Evolutionary conservation across 139 green algal genomes (phyloP).

Genomic region (Tetratostichococcus sp.): DNA sequence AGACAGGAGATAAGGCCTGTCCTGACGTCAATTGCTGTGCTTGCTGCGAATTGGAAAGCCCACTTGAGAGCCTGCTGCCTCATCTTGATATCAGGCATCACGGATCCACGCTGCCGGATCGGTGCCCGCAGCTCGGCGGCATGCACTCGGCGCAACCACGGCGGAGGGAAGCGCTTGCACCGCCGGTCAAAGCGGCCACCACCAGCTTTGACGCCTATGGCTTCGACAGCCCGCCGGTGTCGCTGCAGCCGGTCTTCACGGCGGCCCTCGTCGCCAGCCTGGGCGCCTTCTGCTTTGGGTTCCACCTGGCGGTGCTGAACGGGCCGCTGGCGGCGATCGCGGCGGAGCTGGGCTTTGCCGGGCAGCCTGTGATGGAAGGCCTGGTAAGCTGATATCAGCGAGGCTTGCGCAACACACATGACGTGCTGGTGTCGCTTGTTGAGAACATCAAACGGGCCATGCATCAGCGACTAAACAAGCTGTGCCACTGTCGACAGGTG

Average conservation of each 20-base stretch:
- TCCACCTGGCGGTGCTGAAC: conserved; percentile 85
- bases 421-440: too few relatives aligned
- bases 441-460: too few relatives aligned
- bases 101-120: neutral
- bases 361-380: conserved; percentile 64
- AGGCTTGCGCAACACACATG: too few relatives aligned
- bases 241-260: conserved; percentile 5
- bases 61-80: too few relatives aligned
- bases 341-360: conserved; percentile 69
- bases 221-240: neutral
- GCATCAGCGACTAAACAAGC: too few relatives aligned
- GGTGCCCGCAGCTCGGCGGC: too few relatives aligned
- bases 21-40: too few relatives aligned
- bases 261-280: conserved; percentile 38
- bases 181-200: neutral
- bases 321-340: conserved; percentile 81
- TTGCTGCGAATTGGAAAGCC: too few relatives aligned
- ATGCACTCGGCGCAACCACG: neutral
- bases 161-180: neutral
- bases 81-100: too few relatives aligned
- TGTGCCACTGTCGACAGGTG: conserved; percentile 48
- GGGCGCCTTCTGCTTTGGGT: conserved; percentile 82
- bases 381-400: conserved; percentile 47
- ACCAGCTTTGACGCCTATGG: neutral
- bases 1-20: too few relatives aligned